Conservation (phyloP, 495 filamentous ascomycete species). For the Beverwykella pulmonaria region DNA sequence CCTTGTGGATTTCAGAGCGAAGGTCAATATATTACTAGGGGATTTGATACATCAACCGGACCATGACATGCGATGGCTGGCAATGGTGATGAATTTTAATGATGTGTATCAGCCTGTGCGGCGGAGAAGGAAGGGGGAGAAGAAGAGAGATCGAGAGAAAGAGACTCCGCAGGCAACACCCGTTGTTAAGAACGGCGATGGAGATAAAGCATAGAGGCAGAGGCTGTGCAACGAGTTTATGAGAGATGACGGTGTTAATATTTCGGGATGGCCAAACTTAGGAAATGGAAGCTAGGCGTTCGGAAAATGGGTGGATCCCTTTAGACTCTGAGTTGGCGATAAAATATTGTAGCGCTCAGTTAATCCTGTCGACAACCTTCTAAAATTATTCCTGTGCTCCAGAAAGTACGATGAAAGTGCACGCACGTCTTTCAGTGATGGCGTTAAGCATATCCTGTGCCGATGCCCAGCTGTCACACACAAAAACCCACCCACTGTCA, state of each 20-base stretch:
- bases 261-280: background rate
- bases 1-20: constrained; percentile 69
- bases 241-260: background rate
- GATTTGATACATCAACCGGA: constrained; percentile 93
- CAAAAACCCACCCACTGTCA: too few relatives aligned
- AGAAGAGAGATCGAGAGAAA: constrained; percentile 29
- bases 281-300: background rate
- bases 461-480: too few relatives aligned
- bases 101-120: constrained; percentile 83
- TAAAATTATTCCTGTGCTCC: too few relatives aligned
- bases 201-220: background rate
- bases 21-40: constrained; percentile 79
- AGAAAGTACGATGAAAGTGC: too few relatives aligned
- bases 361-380: too few relatives aligned
- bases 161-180: constrained; percentile 24
- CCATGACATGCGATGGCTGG: constrained; percentile 92
- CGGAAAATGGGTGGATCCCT: too few relatives aligned
- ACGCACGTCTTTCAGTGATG: too few relatives aligned
- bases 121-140: constrained; percentile 51
- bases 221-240: background rate
- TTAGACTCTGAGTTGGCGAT: too few relatives aligned
- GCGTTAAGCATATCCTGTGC: too few relatives aligned
- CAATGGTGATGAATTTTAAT: constrained; percentile 98
- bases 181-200: background rate
- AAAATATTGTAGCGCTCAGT: too few relatives aligned